Conservation (phyloP, 1,139 yeast species). For the Pichia sp. region DNA sequence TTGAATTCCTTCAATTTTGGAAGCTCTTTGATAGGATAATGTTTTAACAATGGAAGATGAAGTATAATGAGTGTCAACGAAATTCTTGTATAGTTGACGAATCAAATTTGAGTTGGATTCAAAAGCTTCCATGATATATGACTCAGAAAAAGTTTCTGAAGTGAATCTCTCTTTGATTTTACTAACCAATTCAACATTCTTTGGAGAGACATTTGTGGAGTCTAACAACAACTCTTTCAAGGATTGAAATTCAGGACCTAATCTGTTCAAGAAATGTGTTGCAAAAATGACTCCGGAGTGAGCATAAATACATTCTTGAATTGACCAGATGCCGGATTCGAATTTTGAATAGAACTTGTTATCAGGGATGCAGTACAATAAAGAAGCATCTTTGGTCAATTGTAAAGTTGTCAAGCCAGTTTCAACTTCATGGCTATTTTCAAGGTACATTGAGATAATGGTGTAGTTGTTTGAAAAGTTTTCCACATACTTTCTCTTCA, state of each 20-base stretch:
- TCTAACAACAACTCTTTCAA: constrained; percentile 51
- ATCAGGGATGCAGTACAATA: constrained; percentile 87
- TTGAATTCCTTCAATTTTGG: constrained; percentile 71
- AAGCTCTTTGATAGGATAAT: constrained; percentile 81
- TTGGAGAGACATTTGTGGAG: constrained; percentile 54
- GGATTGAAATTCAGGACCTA: constrained; percentile 85
- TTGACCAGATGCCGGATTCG: constrained; percentile 72
- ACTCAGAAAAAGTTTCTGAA: constrained; percentile 89
- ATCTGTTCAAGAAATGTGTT: constrained; percentile 87
- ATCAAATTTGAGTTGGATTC: constrained; percentile 67
- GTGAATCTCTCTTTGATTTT: constrained; percentile 85
- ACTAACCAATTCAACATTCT: constrained; percentile 70
- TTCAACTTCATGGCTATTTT: constrained; percentile 45
- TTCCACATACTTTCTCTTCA: constrained; percentile 90
- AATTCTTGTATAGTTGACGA: constrained; percentile 81
- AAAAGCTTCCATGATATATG: constrained; percentile 75
- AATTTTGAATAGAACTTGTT: constrained; percentile 75
- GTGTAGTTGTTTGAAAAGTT: constrained; percentile 89
- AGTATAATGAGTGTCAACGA: constrained; percentile 87
- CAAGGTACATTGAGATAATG: constrained; percentile 79
- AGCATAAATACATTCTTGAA: constrained; percentile 92
- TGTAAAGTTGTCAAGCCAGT: constrained; percentile 80
- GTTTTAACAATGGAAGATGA: constrained; percentile 64
- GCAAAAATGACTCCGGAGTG: constrained; percentile 92
- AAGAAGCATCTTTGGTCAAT: constrained; percentile 89